These are phyloP conservation scores for Capsicum chinense DNA, from an alignment of 257 asterid genomes.

Conservation along the genomic window DNA sequence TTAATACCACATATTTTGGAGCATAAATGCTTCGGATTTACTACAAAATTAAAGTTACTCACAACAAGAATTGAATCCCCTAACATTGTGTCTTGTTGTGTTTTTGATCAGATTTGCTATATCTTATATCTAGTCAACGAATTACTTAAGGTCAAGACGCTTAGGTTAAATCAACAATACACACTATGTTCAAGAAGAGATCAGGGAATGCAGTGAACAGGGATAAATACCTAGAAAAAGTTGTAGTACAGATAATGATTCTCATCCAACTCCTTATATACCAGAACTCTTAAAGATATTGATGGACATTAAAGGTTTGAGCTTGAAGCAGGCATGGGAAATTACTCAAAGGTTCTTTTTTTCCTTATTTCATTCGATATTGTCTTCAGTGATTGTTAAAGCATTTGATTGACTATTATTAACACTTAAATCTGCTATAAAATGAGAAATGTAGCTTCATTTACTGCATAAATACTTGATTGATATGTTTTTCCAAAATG, in stretches of 20 bases:
- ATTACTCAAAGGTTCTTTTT: conserved; percentile 67
- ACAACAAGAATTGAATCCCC: not conserved
- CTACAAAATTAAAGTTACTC: not conserved
- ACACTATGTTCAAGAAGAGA: conserved; percentile 81
- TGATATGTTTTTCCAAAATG: too few relatives aligned
- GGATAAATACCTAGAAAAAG: conserved; percentile 83
- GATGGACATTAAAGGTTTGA: conserved; percentile 78
- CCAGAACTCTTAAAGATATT: conserved; percentile 83
- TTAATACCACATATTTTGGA: not conserved
- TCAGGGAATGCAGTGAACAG: conserved; percentile 59
- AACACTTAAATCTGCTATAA: too few relatives aligned
- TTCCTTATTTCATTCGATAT: not conserved
- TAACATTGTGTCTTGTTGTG: conserved; percentile 15
- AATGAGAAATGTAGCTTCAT: too few relatives aligned
- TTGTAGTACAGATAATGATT: conserved; percentile 90
- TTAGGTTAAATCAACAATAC: conserved; percentile 80
- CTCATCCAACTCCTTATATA: conserved; percentile 87
- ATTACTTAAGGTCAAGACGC: conserved; percentile 70
- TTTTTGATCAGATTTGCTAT: conserved; percentile 63
- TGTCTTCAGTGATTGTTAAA: too few relatives aligned
- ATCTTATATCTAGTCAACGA: conserved; percentile 84
- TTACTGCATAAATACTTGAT: too few relatives aligned
- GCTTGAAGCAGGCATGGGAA: conserved; percentile 80
- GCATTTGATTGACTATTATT: too few relatives aligned
- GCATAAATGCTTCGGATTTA: not conserved